phyloP scores from a whole-genome alignment of 306 rosid genomes.

The Dryas octopetala region DNA sequence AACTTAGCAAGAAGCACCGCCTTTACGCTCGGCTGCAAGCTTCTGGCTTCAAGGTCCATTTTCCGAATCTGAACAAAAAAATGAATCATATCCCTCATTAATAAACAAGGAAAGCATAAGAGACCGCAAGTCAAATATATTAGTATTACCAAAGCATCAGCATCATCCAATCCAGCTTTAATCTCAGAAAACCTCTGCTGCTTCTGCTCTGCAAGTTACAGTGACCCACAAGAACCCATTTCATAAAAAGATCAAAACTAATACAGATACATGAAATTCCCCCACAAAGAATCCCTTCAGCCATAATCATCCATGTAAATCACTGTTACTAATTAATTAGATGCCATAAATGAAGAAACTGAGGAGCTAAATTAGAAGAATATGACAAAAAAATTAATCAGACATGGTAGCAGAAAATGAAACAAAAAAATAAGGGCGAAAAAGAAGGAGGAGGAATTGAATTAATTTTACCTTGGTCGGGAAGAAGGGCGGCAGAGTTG shows the following conservation, averaged over 20 bases:
- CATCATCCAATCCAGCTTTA: conserved; percentile 71
- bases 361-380: neutral
- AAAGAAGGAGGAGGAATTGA: too few relatives aligned
- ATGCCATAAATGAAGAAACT: neutral
- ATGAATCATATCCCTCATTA: conserved; percentile 4
- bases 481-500: conserved; percentile 51
- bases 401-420: neutral
- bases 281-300: neutral
- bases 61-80: conserved; percentile 57
- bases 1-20: conserved; percentile 81
- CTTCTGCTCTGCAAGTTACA: conserved; percentile 66
- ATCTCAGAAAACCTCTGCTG: conserved; percentile 66
- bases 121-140: neutral
- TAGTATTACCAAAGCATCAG: conserved; percentile 66
- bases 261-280: neutral
- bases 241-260: conserved; percentile 9
- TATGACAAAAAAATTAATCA: neutral
- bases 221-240: neutral
- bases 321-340: neutral
- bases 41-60: conserved; percentile 91
- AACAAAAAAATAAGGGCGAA: neutral
- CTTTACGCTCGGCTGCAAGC: conserved; percentile 77
- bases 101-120: neutral
- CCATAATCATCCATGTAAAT: neutral
- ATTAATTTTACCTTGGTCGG: conserved; percentile 45